Evolutionary conservation across 805 yeast genomes (phyloP).

Genomic region (Ogataea corticis): DNA sequence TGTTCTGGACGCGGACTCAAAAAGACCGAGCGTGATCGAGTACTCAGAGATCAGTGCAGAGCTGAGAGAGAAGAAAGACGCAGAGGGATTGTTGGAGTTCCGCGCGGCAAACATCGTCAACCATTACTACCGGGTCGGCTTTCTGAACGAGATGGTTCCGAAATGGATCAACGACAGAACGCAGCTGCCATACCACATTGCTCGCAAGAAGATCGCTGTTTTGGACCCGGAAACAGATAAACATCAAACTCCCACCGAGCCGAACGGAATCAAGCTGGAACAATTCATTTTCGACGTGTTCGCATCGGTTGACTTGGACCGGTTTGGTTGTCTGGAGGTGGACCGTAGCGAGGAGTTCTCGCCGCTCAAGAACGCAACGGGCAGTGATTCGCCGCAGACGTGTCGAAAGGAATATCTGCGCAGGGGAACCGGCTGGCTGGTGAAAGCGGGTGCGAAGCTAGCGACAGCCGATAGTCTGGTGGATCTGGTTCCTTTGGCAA

Average conservation of each 20-base stretch:
- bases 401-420: conserved; percentile 64
- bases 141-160: conserved; percentile 59
- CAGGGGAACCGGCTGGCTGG: conserved; percentile 75
- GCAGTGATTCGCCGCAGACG: conserved; percentile 84
- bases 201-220: conserved; percentile 75
- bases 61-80: conserved; percentile 66
- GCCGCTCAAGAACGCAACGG: conserved; percentile 89
- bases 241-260: conserved; percentile 60
- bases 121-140: conserved; percentile 87
- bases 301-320: conserved; percentile 65
- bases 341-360: conserved; percentile 83
- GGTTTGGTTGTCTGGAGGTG: conserved; percentile 92
- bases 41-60: conserved; percentile 85
- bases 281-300: conserved; percentile 97
- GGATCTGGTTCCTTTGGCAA: conserved; percentile 75
- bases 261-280: conserved; percentile 93
- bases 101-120: conserved; percentile 97
- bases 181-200: conserved; percentile 89
- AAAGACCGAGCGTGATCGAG: conserved; percentile 87
- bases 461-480: conserved; percentile 42
- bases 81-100: conserved; percentile 61
- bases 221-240: conserved; percentile 49
- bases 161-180: conserved; percentile 68
- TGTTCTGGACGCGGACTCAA: conserved; percentile 58
- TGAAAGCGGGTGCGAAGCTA: conserved; percentile 29